These are phyloP conservation scores for Phyllosticta paracitricarpa DNA, from an alignment of 2,329 filamentous ascomycete species.

Conservation along the genomic window DNA sequence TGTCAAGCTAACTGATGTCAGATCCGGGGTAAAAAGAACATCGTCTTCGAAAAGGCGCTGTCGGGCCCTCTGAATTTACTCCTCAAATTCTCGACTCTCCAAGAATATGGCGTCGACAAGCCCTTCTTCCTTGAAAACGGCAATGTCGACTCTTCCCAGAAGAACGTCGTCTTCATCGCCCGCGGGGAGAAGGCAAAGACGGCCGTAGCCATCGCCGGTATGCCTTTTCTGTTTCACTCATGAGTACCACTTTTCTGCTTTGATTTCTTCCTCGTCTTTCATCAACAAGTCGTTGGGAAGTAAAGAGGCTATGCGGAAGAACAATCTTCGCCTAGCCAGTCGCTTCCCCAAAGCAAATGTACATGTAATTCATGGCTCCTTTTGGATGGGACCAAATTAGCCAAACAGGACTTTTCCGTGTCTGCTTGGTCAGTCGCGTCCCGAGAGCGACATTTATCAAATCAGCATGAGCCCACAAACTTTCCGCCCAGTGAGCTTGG, in stretches of 20 bases:
- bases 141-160: constrained; percentile 88
- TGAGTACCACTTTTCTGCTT: not conserved
- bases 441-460: not conserved
- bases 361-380: constrained; percentile 1
- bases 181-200: constrained; percentile 81
- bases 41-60: constrained; percentile 83
- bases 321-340: constrained; percentile 47
- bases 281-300: constrained; percentile 35
- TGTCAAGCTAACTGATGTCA: constrained; percentile 28
- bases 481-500: not conserved
- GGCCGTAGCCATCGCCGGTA: constrained; percentile 81
- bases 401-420: not conserved
- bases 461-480: constrained; percentile 5
- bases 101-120: constrained; percentile 96
- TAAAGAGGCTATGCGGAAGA: constrained; percentile 52
- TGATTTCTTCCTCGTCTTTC: not conserved
- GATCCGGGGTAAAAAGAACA: constrained; percentile 98
- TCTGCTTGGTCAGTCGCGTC: constrained; percentile 3
- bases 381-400: constrained; percentile 1
- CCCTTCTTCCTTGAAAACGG: constrained; percentile 94
- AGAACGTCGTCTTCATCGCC: constrained; percentile 89
- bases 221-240: constrained; percentile 14
- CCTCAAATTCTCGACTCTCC: constrained; percentile 87
- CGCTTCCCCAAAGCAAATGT: constrained; percentile 43
- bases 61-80: constrained; percentile 84